These are phyloP conservation scores for Trichoderma atroviride DNA, from an alignment of 2,329 filamentous ascomycete genomes.

Conservation along the genomic window DNA sequence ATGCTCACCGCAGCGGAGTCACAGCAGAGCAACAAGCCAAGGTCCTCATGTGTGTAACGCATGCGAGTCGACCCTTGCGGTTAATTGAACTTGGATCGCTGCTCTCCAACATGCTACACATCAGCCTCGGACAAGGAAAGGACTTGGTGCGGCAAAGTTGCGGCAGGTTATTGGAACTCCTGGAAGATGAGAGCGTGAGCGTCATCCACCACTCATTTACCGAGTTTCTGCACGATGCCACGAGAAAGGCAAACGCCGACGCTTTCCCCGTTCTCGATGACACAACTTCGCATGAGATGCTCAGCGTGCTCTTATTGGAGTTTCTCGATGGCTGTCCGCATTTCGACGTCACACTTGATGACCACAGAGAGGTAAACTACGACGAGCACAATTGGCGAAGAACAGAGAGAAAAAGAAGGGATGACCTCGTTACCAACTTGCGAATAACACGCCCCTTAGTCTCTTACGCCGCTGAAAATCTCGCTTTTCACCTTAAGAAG, in stretches of 20 bases:
- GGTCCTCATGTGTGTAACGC: slow-evolving; percentile 1
- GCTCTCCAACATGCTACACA: slow-evolving; percentile 3
- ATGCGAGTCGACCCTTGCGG: not conserved
- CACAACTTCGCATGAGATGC: not conserved
- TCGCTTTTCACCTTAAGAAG: not conserved
- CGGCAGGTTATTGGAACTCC: not conserved
- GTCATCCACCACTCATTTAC: slow-evolving; percentile 8
- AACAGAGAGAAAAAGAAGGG: not conserved
- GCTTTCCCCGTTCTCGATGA: not conserved
- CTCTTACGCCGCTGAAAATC: not conserved
- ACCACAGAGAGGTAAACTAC: not conserved
- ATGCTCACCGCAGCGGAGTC: slow-evolving; percentile 1
- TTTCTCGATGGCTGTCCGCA: not conserved
- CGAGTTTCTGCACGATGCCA: slow-evolving; percentile 4
- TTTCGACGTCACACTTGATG: not conserved
- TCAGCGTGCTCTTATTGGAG: not conserved
- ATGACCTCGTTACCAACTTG: not conserved
- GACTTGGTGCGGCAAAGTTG: slow-evolving; percentile 1
- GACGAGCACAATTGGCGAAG: not conserved
- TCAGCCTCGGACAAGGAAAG: not conserved
- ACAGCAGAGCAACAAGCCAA: slow-evolving; percentile 8
- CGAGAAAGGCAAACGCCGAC: not conserved
- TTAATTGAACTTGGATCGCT: slow-evolving; percentile 7
- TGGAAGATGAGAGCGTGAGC: slow-evolving; percentile 12
- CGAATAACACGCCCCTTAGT: not conserved